Evolutionary conservation across 2,329 filamentous ascomycete genomes (phyloP).

Genomic region (Cercospora sojina): DNA sequence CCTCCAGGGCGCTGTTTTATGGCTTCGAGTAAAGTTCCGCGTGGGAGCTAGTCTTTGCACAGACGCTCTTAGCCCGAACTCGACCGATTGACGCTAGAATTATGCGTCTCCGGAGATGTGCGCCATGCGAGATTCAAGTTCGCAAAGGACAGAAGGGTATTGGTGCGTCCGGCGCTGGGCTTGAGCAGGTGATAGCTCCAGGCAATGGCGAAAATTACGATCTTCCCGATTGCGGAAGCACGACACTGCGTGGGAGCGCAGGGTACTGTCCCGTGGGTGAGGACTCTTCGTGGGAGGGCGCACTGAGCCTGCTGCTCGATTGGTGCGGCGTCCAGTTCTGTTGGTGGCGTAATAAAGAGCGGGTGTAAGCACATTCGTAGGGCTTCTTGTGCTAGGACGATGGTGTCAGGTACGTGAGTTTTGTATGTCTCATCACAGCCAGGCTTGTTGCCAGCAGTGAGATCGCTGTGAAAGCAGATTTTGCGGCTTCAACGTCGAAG

Average conservation of each 20-base stretch:
- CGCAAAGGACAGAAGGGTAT: constrained; percentile 11
- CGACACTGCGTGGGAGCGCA: constrained; percentile 18
- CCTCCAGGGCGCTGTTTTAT: constrained; percentile 6
- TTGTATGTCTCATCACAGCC: not conserved
- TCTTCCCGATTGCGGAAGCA: constrained; percentile 17
- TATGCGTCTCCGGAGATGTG: constrained; percentile 10
- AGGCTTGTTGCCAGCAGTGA: not conserved
- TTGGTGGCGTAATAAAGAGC: constrained; percentile 6
- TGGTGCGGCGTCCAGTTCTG: not conserved
- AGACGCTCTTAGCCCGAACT: constrained; percentile 1
- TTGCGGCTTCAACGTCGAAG: not conserved
- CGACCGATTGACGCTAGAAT: constrained; percentile 8
- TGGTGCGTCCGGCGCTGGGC: constrained; percentile 8
- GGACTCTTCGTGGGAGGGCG: not conserved
- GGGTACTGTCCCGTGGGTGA: not conserved
- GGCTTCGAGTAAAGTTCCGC: not conserved
- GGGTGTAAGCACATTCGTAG: not conserved
- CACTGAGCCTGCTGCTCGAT: not conserved
- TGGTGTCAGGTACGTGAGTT: not conserved
- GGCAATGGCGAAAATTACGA: constrained; percentile 1
- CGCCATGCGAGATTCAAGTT: constrained; percentile 11
- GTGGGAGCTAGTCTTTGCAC: constrained; percentile 10
- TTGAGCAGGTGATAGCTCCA: constrained; percentile 4
- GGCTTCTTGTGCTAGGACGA: not conserved
- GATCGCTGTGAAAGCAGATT: not conserved